phyloP scores from a whole-genome alignment of 371 early-diverging fungal genomes.

The Actinomucor elegans region DNA sequence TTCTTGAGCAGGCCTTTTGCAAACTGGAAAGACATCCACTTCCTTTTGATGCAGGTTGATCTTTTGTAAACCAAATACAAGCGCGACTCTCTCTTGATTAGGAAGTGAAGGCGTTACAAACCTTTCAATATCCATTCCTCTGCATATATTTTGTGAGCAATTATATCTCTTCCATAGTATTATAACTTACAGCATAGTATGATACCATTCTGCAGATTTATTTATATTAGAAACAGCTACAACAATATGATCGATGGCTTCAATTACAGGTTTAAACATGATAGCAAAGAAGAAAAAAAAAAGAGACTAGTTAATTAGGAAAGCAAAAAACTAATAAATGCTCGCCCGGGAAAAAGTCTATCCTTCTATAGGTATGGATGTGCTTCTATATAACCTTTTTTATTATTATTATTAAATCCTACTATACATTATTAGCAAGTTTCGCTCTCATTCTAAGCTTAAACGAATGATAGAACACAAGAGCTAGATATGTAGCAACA shows the following conservation, averaged over 20 bases:
- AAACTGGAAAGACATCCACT: conserved; percentile 11
- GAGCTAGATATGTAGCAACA: conserved; percentile 52
- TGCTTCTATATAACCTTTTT: not conserved
- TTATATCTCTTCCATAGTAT: too few relatives aligned
- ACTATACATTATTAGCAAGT: not conserved
- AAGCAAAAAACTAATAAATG: too few relatives aligned
- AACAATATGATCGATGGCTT: conserved; percentile 17
- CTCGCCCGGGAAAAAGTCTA: not conserved
- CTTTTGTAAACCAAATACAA: conserved; percentile 18
- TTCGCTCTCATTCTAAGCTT: conserved; percentile 25
- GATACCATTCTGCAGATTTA: conserved; percentile 16
- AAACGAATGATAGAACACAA: conserved; percentile 47
- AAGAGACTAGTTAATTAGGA: too few relatives aligned
- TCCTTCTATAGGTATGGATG: too few relatives aligned
- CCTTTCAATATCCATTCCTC: conserved; percentile 9
- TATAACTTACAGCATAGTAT: conserved; percentile 16
- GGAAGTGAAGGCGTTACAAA: conserved; percentile 11
- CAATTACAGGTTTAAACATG: conserved; percentile 4
- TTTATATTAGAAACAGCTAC: conserved; percentile 12
- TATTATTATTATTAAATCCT: not conserved
- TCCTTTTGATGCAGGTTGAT: conserved; percentile 17
- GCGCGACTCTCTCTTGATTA: conserved; percentile 3
- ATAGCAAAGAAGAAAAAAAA: not conserved
- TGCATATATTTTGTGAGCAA: too few relatives aligned
- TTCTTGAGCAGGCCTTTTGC: conserved; percentile 3